These are phyloP conservation scores for Neonectria punicea DNA, from an alignment of 2,329 filamentous ascomycete genomes.

Conservation along the genomic window DNA sequence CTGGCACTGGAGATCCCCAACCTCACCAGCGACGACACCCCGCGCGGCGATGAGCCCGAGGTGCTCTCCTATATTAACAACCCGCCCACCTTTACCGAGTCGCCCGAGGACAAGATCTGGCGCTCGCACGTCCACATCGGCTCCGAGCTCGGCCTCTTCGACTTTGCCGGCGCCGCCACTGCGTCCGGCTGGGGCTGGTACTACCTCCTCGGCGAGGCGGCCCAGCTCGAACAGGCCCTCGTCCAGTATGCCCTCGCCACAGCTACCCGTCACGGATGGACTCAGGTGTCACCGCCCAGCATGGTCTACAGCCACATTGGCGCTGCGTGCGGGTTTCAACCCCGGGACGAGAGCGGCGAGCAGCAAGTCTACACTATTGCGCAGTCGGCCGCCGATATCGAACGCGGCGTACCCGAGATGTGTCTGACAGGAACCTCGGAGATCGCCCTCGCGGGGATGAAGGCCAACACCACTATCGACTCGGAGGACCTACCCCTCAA, in stretches of 20 bases:
- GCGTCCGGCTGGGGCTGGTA: slow-evolving; percentile 98
- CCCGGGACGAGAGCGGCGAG: slow-evolving; percentile 88
- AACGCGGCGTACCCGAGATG: slow-evolving; percentile 72
- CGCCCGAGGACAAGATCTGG: slow-evolving; percentile 56
- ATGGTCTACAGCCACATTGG: slow-evolving; percentile 94
- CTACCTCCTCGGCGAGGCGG: slow-evolving; percentile 90
- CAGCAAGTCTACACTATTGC: slow-evolving; percentile 89
- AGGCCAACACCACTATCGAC: slow-evolving; percentile 77
- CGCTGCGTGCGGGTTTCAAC: slow-evolving; percentile 92
- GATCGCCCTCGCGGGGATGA: slow-evolving; percentile 92
- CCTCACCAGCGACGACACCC: slow-evolving; percentile 80
- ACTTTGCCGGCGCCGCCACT: slow-evolving; percentile 84
- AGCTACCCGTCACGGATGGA: slow-evolving; percentile 80
- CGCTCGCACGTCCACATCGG: slow-evolving; percentile 90
- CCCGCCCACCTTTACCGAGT: slow-evolving; percentile 58
- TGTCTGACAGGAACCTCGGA: slow-evolving; percentile 90
- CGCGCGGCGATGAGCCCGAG: slow-evolving; percentile 71
- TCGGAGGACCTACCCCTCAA: slow-evolving; percentile 77
- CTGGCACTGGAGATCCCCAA: slow-evolving; percentile 87
- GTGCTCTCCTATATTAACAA: slow-evolving; percentile 84
- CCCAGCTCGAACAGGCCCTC: slow-evolving; percentile 93
- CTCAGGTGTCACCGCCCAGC: slow-evolving; percentile 82
- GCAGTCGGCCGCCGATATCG: slow-evolving; percentile 71
- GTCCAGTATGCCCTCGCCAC: slow-evolving; percentile 85
- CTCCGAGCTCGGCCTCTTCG: slow-evolving; percentile 84